A percentile compares a stretch with the other conserved stretches of the same genome.
phyloP scores from a whole-genome alignment of 768 basidiomycete species.

The Lactifluus volemus region DNA sequence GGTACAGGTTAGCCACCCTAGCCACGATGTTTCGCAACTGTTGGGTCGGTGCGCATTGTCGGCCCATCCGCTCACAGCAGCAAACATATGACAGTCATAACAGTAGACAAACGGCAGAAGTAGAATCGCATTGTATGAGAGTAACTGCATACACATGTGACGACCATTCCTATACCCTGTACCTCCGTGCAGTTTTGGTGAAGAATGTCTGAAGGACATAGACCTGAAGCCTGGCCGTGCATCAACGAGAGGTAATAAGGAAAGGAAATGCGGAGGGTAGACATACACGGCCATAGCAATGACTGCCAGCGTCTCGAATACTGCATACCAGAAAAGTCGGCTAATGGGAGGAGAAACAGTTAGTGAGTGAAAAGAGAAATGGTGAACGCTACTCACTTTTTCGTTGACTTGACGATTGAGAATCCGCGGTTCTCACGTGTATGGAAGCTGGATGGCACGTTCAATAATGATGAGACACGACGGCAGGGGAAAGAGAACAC shows the following conservation, averaged over 20 bases:
- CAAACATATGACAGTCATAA: neutral
- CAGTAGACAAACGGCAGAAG: neutral
- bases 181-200: slow-evolving; percentile 82
- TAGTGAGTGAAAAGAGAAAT: neutral
- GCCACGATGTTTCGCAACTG: no score
- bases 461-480: neutral
- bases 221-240: slow-evolving; percentile 60
- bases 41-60: neutral
- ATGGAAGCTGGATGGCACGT: slow-evolving; percentile 58
- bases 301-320: slow-evolving; percentile 70
- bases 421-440: slow-evolving; percentile 93
- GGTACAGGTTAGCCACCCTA: no score
- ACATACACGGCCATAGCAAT: slow-evolving; percentile 85
- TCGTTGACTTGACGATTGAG: slow-evolving; percentile 83
- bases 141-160: neutral
- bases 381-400: slow-evolving; percentile 44
- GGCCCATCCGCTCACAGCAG: neutral
- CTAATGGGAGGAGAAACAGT: slow-evolving; percentile 29
- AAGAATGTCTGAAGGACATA: slow-evolving; percentile 95
- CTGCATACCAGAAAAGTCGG: slow-evolving; percentile 90
- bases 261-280: neutral
- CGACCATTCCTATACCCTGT: slow-evolving; percentile 58
- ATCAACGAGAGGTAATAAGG: slow-evolving; percentile 15
- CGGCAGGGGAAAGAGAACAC: slow-evolving; percentile 28
- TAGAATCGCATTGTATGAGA: neutral